Conservation (phyloP, 768 basidiomycete species). For the Multifurca ochricompacta region DNA sequence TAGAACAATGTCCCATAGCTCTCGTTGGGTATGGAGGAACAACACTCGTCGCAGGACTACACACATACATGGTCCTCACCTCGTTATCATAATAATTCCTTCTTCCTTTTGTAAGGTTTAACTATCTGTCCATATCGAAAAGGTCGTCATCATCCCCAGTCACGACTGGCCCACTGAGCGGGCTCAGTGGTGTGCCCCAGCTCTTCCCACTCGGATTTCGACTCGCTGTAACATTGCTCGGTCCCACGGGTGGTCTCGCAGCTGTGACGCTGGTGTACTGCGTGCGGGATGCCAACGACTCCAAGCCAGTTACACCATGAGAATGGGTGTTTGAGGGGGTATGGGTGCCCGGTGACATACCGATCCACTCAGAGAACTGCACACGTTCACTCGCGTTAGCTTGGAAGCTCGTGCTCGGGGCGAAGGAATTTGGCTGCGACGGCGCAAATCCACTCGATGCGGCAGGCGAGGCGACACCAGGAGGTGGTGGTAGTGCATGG, state of each 20-base stretch:
- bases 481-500: conserved; percentile 52
- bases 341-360: conserved; percentile 26
- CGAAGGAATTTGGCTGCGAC: conserved; percentile 22
- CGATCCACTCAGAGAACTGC: conserved; percentile 27
- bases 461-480: conserved; percentile 32
- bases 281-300: conserved; percentile 48
- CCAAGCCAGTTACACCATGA: conserved; percentile 30
- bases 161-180: conserved; percentile 51
- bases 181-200: conserved; percentile 43
- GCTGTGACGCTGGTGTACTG: conserved; percentile 44
- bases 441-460: conserved; percentile 27
- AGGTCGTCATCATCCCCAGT: conserved; percentile 60
- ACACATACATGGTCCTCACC: conserved; percentile 14
- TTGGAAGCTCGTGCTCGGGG: conserved; percentile 25
- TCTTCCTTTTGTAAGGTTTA: conserved; percentile 19
- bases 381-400: conserved; percentile 19
- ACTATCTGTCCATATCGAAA: conserved; percentile 55
- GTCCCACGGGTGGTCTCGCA: conserved; percentile 20
- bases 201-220: conserved; percentile 29
- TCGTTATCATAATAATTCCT: background rate
- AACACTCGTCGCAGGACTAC: conserved; percentile 2
- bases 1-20: conserved; percentile 10
- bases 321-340: conserved; percentile 25
- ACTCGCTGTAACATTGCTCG: conserved; percentile 21
- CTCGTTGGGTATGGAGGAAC: conserved; percentile 15